Base-by-base conservation (phyloP, 208 protist genomes). In the Leptomonas pyrrhocoris region DNA sequence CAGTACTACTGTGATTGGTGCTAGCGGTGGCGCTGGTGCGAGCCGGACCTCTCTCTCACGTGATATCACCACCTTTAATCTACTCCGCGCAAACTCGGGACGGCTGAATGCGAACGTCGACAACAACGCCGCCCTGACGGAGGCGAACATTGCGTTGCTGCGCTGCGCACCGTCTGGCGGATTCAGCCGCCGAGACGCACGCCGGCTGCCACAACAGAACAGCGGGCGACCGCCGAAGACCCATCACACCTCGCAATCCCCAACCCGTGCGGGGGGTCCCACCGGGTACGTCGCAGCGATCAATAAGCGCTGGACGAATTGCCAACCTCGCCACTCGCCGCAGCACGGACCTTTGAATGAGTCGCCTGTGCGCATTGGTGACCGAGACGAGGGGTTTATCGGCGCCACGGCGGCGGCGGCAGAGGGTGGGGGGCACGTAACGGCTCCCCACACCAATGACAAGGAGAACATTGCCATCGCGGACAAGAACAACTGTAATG, bases 131-230 rank as follows among this genome's bases (percentile, higher is more conserved):
- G 61, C 43, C 4, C 36, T 67, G 61, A 67, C 61, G 48, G 61
- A 57, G 48, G 61, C 61, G 2, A 67, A 67, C 48, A 48, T 67
- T 34, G 61, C 42, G 34, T 67, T 57, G 45, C 25, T 67, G 61
- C 61, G 61, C 2, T 34, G 48, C 12, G 25, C 34, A 15, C 36
- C 61, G 28, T 65, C 48, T 53, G 23, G 8, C 21, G n/a, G 16
- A 1, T 3, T 16, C 7, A n/a, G 60, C 38, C 60, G 60, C 11
- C 23, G 46, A 34, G 5, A 9, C 34, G 34, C 34, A 38, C 34
- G 34, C 3, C 3, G 34, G 34, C 7, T 9, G 34, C 34, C 34
- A 9, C 27, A 2, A 34, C 61, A 31, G 23, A 67, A 57, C 48
- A 46, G 61, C 61, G 61, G 49, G 5, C 46, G 61, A 1, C 61